phyloP scores from a whole-genome alignment of 2,329 filamentous ascomycete genomes.

The Scytalidium lignicola region DNA sequence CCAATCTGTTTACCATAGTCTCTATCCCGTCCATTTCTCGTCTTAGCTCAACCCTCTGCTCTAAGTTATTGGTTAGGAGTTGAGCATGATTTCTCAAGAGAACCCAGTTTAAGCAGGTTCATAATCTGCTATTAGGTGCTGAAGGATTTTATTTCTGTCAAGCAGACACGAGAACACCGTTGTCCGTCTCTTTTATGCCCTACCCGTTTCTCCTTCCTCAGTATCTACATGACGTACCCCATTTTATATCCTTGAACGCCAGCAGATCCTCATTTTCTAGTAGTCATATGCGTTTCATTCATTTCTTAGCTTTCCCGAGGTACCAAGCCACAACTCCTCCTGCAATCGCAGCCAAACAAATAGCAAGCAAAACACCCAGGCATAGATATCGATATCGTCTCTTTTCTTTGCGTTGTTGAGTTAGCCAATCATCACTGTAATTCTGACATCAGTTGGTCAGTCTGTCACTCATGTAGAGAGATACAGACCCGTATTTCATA shows the following conservation, averaged over 20 bases:
- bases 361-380: conserved; percentile 15
- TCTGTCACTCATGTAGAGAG: neutral
- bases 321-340: conserved; percentile 22
- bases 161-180: no score
- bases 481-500: conserved; percentile 10
- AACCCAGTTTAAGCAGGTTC: no score
- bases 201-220: no score
- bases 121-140: no score
- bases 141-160: no score
- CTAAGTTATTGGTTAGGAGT: no score
- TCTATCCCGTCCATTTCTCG: no score
- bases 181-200: no score
- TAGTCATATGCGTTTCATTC: neutral
- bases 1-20: no score
- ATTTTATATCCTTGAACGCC: neutral
- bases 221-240: neutral
- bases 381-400: conserved; percentile 20
- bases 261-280: neutral
- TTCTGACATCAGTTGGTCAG: neutral
- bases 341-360: conserved; percentile 17
- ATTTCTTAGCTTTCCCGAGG: conserved; percentile 13
- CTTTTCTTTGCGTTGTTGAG: conserved; percentile 26
- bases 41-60: no score
- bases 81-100: no score
- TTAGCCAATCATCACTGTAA: conserved; percentile 25